phyloP scores from a whole-genome alignment of 495 filamentous ascomycete species.

The Penicillium lagena region DNA sequence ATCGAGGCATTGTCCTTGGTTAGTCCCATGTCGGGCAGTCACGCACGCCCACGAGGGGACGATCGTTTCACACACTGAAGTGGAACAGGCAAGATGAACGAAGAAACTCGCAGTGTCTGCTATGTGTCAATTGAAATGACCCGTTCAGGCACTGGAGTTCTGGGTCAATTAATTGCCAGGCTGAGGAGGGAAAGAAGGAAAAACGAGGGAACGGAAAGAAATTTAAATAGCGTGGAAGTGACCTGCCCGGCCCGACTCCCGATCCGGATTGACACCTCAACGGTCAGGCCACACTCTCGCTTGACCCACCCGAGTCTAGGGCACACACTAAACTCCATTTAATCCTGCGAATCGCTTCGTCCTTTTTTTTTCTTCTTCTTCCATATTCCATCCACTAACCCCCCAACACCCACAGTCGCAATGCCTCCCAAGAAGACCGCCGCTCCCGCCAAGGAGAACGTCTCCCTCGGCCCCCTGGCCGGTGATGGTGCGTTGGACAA shows the following conservation, averaged over 20 bases:
- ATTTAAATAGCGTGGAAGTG: slow-evolving; percentile 26
- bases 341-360: slow-evolving; percentile 10
- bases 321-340: slow-evolving; percentile 39
- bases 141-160: background rate
- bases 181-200: background rate
- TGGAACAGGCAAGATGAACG: too few relatives aligned
- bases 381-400: slow-evolving; percentile 41
- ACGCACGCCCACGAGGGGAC: background rate
- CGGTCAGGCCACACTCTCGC: slow-evolving; percentile 27
- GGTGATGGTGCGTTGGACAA: slow-evolving; percentile 62
- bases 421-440: slow-evolving; percentile 83
- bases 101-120: too few relatives aligned
- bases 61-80: too few relatives aligned
- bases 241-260: slow-evolving; percentile 24
- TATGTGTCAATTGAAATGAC: too few relatives aligned
- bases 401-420: slow-evolving; percentile 37
- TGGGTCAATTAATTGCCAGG: slow-evolving; percentile 13
- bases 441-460: slow-evolving; percentile 83
- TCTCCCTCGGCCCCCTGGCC: slow-evolving; percentile 93
- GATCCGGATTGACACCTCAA: slow-evolving; percentile 11
- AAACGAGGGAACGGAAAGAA: slow-evolving; percentile 11
- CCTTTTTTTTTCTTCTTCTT: slow-evolving; percentile 20
- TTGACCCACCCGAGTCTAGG: slow-evolving; percentile 19
- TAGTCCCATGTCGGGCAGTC: slow-evolving; percentile 24
- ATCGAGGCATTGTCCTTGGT: slow-evolving; percentile 62